phyloP scores from a whole-genome alignment of 352 stramenopile species.

The Phytophthora ohioensis region DNA sequence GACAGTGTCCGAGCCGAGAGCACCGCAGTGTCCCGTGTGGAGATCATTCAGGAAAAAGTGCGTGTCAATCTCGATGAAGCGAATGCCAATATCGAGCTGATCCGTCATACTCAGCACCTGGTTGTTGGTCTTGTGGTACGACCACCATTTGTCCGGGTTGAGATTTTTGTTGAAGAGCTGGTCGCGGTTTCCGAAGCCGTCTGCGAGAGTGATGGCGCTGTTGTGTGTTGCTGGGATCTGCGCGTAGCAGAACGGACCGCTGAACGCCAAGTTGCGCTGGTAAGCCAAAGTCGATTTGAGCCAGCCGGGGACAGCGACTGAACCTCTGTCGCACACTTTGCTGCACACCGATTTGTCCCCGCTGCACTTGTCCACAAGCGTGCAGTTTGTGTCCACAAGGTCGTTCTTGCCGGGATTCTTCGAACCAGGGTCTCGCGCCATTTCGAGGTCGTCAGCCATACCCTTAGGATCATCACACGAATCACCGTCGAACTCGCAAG shows the following conservation, averaged over 20 bases:
- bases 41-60: conserved; percentile 58
- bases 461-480: conserved; percentile 50
- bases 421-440: conserved; percentile 33
- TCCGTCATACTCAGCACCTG: conserved; percentile 70
- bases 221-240: conserved; percentile 75
- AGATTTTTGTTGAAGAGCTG: conserved; percentile 66
- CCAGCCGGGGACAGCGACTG: conserved; percentile 49
- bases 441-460: conserved; percentile 38
- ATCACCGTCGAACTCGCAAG: conserved; percentile 48
- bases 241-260: conserved; percentile 54
- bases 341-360: conserved; percentile 54
- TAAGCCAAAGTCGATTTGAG: conserved; percentile 53
- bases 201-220: conserved; percentile 66
- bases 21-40: conserved; percentile 63
- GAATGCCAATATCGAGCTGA: conserved; percentile 70
- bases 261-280: conserved; percentile 60
- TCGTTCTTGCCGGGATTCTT: conserved; percentile 58
- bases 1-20: conserved; percentile 44
- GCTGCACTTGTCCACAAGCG: conserved; percentile 50
- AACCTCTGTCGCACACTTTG: conserved; percentile 53
- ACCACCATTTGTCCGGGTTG: conserved; percentile 52
- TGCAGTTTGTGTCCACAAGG: conserved; percentile 51
- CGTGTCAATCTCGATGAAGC: conserved; percentile 54
- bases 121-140: conserved; percentile 77
- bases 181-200: conserved; percentile 74